Evolutionary conservation across 2,329 filamentous ascomycete genomes (phyloP).

Genomic region (Phialophora chinensis): DNA sequence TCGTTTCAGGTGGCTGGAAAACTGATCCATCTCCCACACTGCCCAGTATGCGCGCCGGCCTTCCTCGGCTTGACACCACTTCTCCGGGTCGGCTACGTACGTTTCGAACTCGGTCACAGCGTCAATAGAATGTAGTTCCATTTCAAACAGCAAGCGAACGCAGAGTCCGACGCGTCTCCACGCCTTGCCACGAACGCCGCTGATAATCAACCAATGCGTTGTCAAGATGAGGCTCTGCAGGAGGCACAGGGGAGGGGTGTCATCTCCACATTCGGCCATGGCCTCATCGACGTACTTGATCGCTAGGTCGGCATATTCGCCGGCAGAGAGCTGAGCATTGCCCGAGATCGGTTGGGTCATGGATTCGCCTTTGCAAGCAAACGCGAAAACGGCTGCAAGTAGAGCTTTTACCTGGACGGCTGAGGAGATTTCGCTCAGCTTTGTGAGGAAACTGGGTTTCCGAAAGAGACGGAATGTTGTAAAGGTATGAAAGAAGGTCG

Average conservation of each 20-base stretch:
- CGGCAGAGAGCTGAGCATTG: constrained; percentile 10
- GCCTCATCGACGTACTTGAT: constrained; percentile 41
- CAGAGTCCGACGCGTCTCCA: constrained; percentile 45
- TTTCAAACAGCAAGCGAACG: constrained; percentile 45
- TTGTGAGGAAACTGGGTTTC: constrained; percentile 42
- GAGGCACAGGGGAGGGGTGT: constrained; percentile 45
- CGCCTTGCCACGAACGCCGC: constrained; percentile 46
- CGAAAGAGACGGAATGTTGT: constrained; percentile 45
- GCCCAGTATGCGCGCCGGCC: constrained; percentile 50
- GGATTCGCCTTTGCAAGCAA: constrained; percentile 36
- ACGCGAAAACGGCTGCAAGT: constrained; percentile 44
- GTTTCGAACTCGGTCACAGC: not conserved
- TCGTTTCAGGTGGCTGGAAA: constrained; percentile 47
- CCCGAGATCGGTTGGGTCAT: constrained; percentile 2
- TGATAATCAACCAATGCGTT: constrained; percentile 46
- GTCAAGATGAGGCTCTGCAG: constrained; percentile 47
- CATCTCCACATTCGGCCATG: constrained; percentile 44
- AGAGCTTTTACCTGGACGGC: constrained; percentile 40
- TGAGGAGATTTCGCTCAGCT: constrained; percentile 36
- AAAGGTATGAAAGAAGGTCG: constrained; percentile 44
- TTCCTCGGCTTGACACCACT: constrained; percentile 45
- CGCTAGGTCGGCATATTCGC: constrained; percentile 39
- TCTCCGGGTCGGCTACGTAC: constrained; percentile 23
- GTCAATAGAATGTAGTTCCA: constrained; percentile 43
- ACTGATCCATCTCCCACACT: constrained; percentile 53